Evolutionary conservation across 106 monocot species (phyloP), one percentile per base, ranked within the genome.

Genomic region (Platanthera guangdongensis): DNA sequence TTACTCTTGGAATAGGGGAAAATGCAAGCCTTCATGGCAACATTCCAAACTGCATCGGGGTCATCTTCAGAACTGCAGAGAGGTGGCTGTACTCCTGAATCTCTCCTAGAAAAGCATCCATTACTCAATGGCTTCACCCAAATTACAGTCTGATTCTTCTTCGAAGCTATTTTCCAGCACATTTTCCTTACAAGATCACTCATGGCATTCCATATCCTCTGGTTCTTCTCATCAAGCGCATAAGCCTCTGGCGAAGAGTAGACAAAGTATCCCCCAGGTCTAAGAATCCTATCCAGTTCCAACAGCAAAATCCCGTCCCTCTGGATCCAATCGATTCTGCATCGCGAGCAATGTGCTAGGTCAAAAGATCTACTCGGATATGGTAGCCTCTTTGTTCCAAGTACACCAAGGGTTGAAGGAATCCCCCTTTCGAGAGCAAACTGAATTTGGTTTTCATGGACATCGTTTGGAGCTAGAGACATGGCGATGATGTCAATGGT

Each of bases 371-470:
- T 82, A 53, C 92, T 92, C 2, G 95, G 95, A 14, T 86, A 95
- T 49, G 88, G 95, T 47, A 92, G 86, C 69, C 95, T 86, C 79
- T 77, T 95, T 19, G 89, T 95, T 19, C 95, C 95, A 54, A 95
- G 21, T 2, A 95, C 92, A 47, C 92, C 95, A 51, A 95, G 89
- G 0, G 84, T 81, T 2, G 95, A 84, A 3, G 95, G 91, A 28
- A 95, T 88, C 47, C 95, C 95, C 84, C 95, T 89, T 85, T 95
- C 95, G 21, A 95, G 80, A 45, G 95, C 92, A 81, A 95, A 95
- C 77, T 95, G 95, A 25, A 95, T 95, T 82, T 95, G 95, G 87
- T 95, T 95, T 78, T 95, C 81, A 71, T 95, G 95, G 9, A 92
- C 95, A 78, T 95, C 95, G 63, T 95, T 92, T 12, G 92, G 95